phyloP scores from a whole-genome alignment of 139 green algal genomes.

The Astrephomene gubernaculifera region DNA sequence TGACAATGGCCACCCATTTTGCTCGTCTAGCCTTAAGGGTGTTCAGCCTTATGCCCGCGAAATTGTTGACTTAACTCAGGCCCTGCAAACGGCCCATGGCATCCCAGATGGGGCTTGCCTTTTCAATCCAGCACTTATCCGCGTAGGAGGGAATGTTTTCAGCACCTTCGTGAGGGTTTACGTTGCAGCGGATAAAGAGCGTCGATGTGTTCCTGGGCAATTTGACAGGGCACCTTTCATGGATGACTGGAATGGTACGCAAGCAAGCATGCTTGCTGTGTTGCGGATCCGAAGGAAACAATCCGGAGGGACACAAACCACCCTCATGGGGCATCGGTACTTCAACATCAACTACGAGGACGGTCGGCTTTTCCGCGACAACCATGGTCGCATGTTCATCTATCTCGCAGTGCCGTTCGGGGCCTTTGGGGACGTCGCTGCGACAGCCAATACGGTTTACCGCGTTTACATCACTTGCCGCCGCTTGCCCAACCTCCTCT shows the following conservation, averaged over 20 bases:
- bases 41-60: conserved; percentile 9
- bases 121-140: conserved; percentile 21
- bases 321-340: not conserved
- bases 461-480: not conserved
- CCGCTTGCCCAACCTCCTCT: not conserved
- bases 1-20: too few species aligned
- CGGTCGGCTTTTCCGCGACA: conserved; percentile 15
- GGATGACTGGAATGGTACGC: conserved; percentile 28
- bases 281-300: not conserved
- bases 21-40: too few species aligned
- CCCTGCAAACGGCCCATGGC: not conserved
- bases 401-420: conserved; percentile 19
- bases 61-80: not conserved
- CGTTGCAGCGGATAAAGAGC: not conserved
- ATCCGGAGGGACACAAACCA: not conserved
- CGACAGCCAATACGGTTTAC: conserved; percentile 11
- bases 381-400: not conserved
- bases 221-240: conserved; percentile 31
- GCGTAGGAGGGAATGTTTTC: not conserved
- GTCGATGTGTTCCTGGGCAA: not conserved
- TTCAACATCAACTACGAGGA: conserved; percentile 29
- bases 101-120: conserved; percentile 7
- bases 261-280: conserved; percentile 8
- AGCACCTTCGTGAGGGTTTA: conserved; percentile 8
- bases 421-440: not conserved